Conservation (phyloP, 176 grass and related monocot genomes). For the Musa itinerans region DNA sequence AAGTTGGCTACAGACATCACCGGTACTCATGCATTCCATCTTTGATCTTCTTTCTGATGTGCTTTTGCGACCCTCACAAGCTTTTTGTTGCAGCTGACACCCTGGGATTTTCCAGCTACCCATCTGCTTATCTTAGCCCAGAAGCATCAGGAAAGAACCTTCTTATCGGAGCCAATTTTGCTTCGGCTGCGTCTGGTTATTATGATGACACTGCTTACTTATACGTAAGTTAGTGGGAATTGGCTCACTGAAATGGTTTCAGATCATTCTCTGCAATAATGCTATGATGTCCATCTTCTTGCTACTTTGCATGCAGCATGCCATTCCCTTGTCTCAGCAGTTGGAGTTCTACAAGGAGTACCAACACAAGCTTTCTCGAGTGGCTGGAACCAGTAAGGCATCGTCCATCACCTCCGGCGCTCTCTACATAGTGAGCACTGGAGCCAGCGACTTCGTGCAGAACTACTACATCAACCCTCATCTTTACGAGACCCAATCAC, state of each 20-base stretch:
- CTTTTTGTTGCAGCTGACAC: conserved; percentile 51
- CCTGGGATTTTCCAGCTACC: conserved; percentile 59
- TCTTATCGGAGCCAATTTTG: conserved; percentile 81
- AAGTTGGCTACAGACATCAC: conserved; percentile 88
- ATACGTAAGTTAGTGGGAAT: conserved; percentile 43
- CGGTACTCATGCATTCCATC: conserved; percentile 20
- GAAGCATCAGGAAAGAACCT: conserved; percentile 76
- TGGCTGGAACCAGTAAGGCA: conserved; percentile 35
- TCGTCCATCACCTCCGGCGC: conserved; percentile 35
- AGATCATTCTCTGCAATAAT: background rate
- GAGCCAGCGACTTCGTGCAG: conserved; percentile 64
- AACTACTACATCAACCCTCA: conserved; percentile 88
- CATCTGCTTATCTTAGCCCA: conserved; percentile 72
- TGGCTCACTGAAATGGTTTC: background rate
- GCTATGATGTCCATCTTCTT: background rate
- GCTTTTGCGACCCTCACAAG: background rate
- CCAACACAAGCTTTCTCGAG: conserved; percentile 38
- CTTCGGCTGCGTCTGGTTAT: conserved; percentile 90
- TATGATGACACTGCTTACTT: conserved; percentile 65
- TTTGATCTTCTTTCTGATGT: background rate
- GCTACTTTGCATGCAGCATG: conserved; percentile 31
- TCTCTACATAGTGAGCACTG: conserved; percentile 60
- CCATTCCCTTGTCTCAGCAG: conserved; percentile 60
- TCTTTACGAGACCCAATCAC: conserved; percentile 30
- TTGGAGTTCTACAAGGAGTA: conserved; percentile 68